Evolutionary conservation across 2,329 filamentous ascomycete genomes (phyloP), one percentile per base, ranked within the genome.

Genomic region (Ophiostoma piceae): DNA sequence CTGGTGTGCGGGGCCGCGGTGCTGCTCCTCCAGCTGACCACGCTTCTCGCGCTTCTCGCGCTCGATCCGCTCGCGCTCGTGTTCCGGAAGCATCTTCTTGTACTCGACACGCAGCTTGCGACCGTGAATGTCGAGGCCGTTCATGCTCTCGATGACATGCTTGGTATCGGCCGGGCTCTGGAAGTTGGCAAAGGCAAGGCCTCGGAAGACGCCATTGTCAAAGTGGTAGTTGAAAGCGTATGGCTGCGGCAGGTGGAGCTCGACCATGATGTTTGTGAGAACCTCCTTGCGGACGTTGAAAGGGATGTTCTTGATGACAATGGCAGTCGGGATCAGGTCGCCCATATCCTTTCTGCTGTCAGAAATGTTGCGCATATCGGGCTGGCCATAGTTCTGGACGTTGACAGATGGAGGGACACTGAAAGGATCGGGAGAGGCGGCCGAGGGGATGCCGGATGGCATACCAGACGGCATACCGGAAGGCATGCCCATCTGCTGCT

Each of bases 221-320:
- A 99, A 99, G 80, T 99, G 95, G 77, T 99, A 98, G 83, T 99
- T 99, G 84, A 99, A 99, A 14, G 95, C 95, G 77, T 99, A 99
- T 0, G 95, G 95, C 74, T 98, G 87, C 0, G 95, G 95, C 54
- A 99, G 86, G 74, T 92, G 91, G 85, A 98, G 87, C 26, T 97
- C 92, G 9, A 94, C 92, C 95, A 99, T 99, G 74, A 97, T 85
- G 73, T 90, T 88, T 43, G 96, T 92, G 54, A 99, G 85, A 76
- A 94, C 92, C 80, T 99, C 95, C 81, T 98, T 98, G 79, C 97
- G 94, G 70, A 98, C 93, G 37, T 96, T 95, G 79, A 99, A 99
- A 0, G 96, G 95, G 51, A 99, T 99, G 78, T 99, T 99, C 83
- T 99, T 99, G 81, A 99, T 98, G 71, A 99, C 95, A 75, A 99